A percentile compares a stretch with the other conserved stretches of the same genome.
Evolutionary conservation across 108 stramenopile genomes (phyloP).

Genomic region (Conticribra guillardii): DNA sequence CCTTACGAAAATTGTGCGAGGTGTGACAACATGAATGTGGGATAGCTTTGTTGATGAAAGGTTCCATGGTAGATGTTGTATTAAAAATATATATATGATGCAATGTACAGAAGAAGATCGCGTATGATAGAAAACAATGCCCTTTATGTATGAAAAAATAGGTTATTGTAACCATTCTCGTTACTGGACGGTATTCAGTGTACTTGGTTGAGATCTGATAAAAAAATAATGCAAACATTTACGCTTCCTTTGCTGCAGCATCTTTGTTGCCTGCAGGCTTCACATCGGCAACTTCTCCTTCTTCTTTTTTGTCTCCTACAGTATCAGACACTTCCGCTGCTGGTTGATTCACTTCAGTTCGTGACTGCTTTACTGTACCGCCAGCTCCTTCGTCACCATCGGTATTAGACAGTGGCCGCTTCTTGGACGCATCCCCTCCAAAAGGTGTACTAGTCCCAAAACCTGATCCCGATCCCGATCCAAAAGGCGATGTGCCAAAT

Average conservation of each 20-base stretch:
- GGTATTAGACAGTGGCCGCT: constrained; percentile 2
- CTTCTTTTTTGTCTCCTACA: constrained; percentile 12
- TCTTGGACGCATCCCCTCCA: constrained; percentile 17
- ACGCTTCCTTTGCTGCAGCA: constrained; percentile 33
- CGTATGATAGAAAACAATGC: too few species aligned
- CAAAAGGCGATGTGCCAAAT: constrained; percentile 36
- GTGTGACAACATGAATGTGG: too few species aligned
- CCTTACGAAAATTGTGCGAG: too few species aligned
- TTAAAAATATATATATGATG: too few species aligned
- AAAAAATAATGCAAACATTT: not conserved
- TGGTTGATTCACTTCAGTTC: constrained; percentile 15
- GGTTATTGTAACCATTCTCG: too few species aligned
- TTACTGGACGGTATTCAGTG: too few species aligned
- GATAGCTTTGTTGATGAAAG: too few species aligned
- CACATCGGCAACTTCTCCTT: constrained; percentile 31
- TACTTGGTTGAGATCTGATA: too few species aligned
- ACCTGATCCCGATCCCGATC: constrained; percentile 1
- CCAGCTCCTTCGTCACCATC: not conserved
- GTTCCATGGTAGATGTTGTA: too few species aligned
- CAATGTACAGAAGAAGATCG: too few species aligned
- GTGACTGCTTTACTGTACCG: constrained; percentile 19
- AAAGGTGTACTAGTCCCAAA: constrained; percentile 1
- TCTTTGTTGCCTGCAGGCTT: constrained; percentile 9
- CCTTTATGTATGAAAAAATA: too few species aligned
- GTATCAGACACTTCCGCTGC: not conserved